A percentile compares a stretch with the other conserved stretches of the same genome.
phyloP scores from a whole-genome alignment of 768 basidiomycete species.

The Phlegmacium glaucopus region DNA sequence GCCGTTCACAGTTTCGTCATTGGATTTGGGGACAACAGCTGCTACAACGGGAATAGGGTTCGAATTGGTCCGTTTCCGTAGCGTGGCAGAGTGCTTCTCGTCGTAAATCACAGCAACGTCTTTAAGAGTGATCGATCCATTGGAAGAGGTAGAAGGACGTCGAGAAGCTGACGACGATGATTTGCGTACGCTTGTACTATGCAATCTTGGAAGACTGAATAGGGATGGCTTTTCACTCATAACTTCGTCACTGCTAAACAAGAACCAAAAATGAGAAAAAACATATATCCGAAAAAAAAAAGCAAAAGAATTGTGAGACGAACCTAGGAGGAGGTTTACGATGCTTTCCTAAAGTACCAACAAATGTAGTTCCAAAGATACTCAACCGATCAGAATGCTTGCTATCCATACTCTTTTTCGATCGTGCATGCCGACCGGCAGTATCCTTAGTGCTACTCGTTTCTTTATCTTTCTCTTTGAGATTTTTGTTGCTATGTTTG shows the following conservation, averaged over 20 bases:
- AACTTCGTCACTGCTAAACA: slow-evolving; percentile 27
- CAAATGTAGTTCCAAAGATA: slow-evolving; percentile 73
- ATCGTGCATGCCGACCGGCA: slow-evolving; percentile 35
- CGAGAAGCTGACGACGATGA: slow-evolving; percentile 34
- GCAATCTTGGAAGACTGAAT: slow-evolving; percentile 49
- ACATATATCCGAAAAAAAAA: background rate
- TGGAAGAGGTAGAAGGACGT: slow-evolving; percentile 33
- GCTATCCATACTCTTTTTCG: slow-evolving; percentile 50
- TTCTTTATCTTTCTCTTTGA: slow-evolving; percentile 14
- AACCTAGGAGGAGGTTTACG: slow-evolving; percentile 83
- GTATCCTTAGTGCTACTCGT: slow-evolving; percentile 33
- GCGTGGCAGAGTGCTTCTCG: slow-evolving; percentile 20
- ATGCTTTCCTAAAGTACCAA: slow-evolving; percentile 56
- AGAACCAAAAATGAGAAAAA: slow-evolving; percentile 1
- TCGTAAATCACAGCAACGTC: background rate
- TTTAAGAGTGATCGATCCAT: slow-evolving; percentile 15
- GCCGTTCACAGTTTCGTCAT: slow-evolving; percentile 13
- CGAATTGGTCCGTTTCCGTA: slow-evolving; percentile 52
- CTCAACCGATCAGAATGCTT: slow-evolving; percentile 64
- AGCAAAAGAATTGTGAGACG: too few relatives aligned
- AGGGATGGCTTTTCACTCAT: slow-evolving; percentile 40
- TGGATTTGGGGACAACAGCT: slow-evolving; percentile 3
- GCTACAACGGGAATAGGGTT: slow-evolving; percentile 9
- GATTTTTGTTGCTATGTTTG: slow-evolving; percentile 5
- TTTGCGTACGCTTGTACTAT: slow-evolving; percentile 38